Percentiles rank a stretch among this genome's conserved stretches.
These are phyloP conservation scores for Prillingera fragicola DNA, from an alignment of 1,284 basidiomycete genomes.

Conservation along the genomic window DNA sequence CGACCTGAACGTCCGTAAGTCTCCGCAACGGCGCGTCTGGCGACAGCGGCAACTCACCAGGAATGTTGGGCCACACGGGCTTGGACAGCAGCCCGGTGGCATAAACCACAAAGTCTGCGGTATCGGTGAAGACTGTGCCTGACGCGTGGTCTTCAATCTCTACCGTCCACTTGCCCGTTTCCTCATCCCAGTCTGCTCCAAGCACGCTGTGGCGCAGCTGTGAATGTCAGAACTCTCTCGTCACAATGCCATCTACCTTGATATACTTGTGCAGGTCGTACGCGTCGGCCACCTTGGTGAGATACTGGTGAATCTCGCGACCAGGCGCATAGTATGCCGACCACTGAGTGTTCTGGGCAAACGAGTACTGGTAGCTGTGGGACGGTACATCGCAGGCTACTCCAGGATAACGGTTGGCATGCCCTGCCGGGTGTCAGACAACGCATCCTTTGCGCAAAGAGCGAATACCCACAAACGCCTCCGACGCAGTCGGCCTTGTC, in stretches of 20 bases:
- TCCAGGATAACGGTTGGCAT: conserved; percentile 31
- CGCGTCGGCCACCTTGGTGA: conserved; percentile 17
- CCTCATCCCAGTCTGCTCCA: conserved; percentile 25
- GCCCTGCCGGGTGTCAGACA: too few species aligned
- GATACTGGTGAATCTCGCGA: conserved; percentile 30
- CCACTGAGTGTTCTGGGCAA: conserved; percentile 22
- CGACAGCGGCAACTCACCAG: too few species aligned
- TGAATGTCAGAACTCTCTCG: too few species aligned
- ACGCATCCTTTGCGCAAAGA: too few species aligned
- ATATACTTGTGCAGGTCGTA: conserved; percentile 23
- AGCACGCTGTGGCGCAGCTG: conserved; percentile 21
- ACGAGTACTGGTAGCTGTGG: conserved; percentile 26
- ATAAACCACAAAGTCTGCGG: conserved; percentile 35
- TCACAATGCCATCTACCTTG: conserved; percentile 7
- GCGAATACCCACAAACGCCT: conserved; percentile 12
- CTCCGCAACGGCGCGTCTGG: too few species aligned
- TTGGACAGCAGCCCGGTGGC: conserved; percentile 24
- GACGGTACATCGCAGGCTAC: conserved; percentile 31
- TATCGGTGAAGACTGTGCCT: conserved; percentile 16
- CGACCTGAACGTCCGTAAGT: conserved; percentile 9
- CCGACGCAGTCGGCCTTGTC: conserved; percentile 12
- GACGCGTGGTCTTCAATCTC: conserved; percentile 7
- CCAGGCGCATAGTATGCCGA: conserved; percentile 27
- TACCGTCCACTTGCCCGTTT: conserved; percentile 27
- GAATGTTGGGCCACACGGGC: conserved; percentile 26